Evolutionary conservation across 2,329 filamentous ascomycete genomes (phyloP), one percentile per base, ranked within the genome.

Genomic region (Cryphonectria carpinicola): DNA sequence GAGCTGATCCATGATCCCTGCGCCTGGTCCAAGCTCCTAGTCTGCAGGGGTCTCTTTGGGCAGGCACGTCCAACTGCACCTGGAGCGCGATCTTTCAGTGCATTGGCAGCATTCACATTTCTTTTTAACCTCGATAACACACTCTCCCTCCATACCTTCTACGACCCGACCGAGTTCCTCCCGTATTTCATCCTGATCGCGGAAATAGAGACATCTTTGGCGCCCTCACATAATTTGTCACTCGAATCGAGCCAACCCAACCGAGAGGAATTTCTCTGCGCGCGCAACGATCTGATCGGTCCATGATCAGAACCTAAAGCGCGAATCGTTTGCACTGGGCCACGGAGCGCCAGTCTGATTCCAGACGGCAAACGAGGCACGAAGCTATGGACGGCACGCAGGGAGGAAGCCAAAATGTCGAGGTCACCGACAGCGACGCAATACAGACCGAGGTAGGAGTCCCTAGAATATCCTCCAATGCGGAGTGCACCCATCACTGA

Each of bases 401-500:
- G n/a, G 54, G 54, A 58, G 25, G 32, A 2, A 17, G 28, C 11
- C 56, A 60, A 60, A 39, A 39, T 25, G 19, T 68, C 54, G 65
- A 72, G 32, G 93, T 92, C 58, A 85, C 88, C 65, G 90, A 94
- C 77, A 85, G 97, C 68, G 86, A 90, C 75, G 90, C 94, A 74
- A 92, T 97, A 75, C 89, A 91, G 79, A 95, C 94, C 74, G 93
- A 97, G 86, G 93, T 94, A 82, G 82, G 25, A 74, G 82, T 77
- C n/a, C 49, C 49, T 5, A 28, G 41, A 41, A 65, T 56, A 65
- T 37, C 66, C 32, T 63, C 61, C 61, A 41, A 25, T 67, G 56
- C 25, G 43, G 58, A 66, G 65, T 66, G 39, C 68, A 67, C 66
- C 68, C 67, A 54, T 69, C 76, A 70, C 76, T 76, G 69, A 75